phyloP scores from a whole-genome alignment of 2,329 filamentous ascomycete genomes.

The Grosmannia serpens region DNA sequence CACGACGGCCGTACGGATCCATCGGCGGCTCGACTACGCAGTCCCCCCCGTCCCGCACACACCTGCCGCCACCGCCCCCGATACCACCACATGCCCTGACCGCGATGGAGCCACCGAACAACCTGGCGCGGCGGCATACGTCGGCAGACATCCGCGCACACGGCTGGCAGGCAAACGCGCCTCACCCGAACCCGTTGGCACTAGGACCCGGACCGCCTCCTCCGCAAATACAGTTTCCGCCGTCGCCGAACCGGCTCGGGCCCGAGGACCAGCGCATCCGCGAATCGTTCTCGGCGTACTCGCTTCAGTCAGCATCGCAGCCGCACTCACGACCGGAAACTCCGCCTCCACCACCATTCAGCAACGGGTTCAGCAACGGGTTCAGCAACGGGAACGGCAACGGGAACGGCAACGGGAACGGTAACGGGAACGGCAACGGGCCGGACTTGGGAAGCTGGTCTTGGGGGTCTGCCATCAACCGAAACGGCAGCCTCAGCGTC shows the following conservation, averaged over 20 bases:
- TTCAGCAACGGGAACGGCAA: neutral
- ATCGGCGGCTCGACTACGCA: constrained; percentile 54
- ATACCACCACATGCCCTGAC: constrained; percentile 27
- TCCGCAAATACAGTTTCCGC: constrained; percentile 36
- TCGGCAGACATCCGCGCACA: constrained; percentile 90
- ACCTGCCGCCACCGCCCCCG: constrained; percentile 48
- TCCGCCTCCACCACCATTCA: constrained; percentile 39
- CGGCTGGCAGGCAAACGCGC: constrained; percentile 55
- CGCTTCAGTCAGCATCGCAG: constrained; percentile 32
- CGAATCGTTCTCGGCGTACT: constrained; percentile 46
- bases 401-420: constrained; percentile 11
- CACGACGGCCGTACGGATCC: constrained; percentile 73
- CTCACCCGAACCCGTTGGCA: constrained; percentile 20
- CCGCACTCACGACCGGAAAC: constrained; percentile 42
- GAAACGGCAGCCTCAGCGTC: constrained; percentile 32
- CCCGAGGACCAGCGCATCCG: constrained; percentile 44
- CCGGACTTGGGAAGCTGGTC: constrained; percentile 1
- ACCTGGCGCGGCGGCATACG: constrained; percentile 74
- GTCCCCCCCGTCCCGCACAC: constrained; percentile 61
- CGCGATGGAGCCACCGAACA: constrained; percentile 50
- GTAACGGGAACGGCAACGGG: constrained; percentile 19
- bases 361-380: constrained; percentile 2
- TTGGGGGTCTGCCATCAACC: constrained; percentile 18
- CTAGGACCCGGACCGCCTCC: neutral
- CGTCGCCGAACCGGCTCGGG: constrained; percentile 37